phyloP scores from a whole-genome alignment of 208 protist species.

The Leptomonas seymouri region DNA sequence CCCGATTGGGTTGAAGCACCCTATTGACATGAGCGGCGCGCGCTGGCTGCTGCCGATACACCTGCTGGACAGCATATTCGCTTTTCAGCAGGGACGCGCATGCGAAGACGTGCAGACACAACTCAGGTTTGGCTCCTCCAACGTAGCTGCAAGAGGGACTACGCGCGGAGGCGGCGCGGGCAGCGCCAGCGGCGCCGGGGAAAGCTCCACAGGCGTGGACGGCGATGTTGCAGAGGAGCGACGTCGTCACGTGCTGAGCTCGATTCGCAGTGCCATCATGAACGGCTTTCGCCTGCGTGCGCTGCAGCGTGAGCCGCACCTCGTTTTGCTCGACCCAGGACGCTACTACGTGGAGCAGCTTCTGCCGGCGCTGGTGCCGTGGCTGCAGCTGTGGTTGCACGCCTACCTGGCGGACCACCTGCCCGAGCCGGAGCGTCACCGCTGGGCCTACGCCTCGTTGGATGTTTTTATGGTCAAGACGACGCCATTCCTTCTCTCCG shows the following conservation, averaged over 20 bases:
- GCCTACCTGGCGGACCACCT: slow-evolving; percentile 35
- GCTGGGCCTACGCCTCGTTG: slow-evolving; percentile 9
- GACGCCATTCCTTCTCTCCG: slow-evolving; percentile 34
- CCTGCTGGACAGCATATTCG: slow-evolving; percentile 93
- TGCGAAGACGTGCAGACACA: slow-evolving; percentile 37
- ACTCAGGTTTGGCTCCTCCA: slow-evolving; percentile 26
- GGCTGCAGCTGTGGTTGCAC: slow-evolving; percentile 91
- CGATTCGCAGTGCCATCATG: slow-evolving; percentile 52
- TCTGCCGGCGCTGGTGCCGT: slow-evolving; percentile 86
- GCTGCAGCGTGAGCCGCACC: slow-evolving; percentile 90
- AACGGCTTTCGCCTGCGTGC: slow-evolving; percentile 64
- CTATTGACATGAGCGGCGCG: slow-evolving; percentile 88
- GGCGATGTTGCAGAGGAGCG: slow-evolving; percentile 8
- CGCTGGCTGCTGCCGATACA: slow-evolving; percentile 95
- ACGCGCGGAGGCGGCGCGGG: not conserved
- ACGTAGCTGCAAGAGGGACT: not conserved
- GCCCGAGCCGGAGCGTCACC: slow-evolving; percentile 22
- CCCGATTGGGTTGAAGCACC: slow-evolving; percentile 92
- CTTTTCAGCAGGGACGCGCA: slow-evolving; percentile 45
- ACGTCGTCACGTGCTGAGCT: slow-evolving; percentile 21
- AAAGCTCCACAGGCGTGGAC: not conserved
- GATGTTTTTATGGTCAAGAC: slow-evolving; percentile 35
- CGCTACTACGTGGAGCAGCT: slow-evolving; percentile 87
- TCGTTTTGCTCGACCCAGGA: slow-evolving; percentile 87
- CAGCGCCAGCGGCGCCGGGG: too few species aligned